A percentile compares a stretch with the other conserved stretches of the same genome.
Conservation (phyloP, 2,329 filamentous ascomycete species). For the Leptographium galeiforme region DNA sequence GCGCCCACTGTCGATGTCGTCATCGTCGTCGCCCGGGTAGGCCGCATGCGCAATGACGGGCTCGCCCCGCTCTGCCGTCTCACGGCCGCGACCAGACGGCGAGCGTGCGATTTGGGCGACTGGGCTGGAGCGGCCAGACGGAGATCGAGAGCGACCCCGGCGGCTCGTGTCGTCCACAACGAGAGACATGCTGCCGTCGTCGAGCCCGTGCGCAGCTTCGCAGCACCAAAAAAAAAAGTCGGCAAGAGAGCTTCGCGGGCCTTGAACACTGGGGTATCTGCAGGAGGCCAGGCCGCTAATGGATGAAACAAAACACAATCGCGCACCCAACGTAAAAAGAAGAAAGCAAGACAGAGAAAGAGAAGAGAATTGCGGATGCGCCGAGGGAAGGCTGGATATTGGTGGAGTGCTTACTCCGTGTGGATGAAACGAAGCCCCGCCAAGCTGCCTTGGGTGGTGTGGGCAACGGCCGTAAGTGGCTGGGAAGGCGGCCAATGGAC, state of each 20-base stretch:
- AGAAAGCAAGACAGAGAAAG: background rate
- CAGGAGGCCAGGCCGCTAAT: background rate
- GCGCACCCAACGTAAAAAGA: background rate
- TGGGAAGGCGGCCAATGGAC: background rate
- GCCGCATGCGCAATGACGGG: constrained; percentile 26
- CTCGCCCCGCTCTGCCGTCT: constrained; percentile 16
- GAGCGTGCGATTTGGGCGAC: constrained; percentile 10
- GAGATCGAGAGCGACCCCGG: constrained; percentile 34
- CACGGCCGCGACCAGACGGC: constrained; percentile 13
- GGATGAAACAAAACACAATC: background rate
- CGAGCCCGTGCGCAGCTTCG: background rate
- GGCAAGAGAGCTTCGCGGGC: background rate
- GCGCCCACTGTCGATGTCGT: constrained; percentile 19
- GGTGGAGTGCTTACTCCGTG: background rate
- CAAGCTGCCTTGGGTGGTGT: background rate
- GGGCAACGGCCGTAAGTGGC: background rate
- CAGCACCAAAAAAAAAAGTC: background rate
- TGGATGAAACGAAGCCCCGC: constrained; percentile 1
- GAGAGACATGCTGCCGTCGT: constrained; percentile 34
- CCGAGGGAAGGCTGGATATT: background rate
- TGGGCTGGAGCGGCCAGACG: constrained; percentile 22
- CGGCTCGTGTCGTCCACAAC: constrained; percentile 30
- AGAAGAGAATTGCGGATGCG: background rate
- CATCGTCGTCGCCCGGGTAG: constrained; percentile 25
- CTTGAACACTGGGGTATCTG: no score